Conservation (phyloP, 768 basidiomycete species). For the Boletus sp. region DNA sequence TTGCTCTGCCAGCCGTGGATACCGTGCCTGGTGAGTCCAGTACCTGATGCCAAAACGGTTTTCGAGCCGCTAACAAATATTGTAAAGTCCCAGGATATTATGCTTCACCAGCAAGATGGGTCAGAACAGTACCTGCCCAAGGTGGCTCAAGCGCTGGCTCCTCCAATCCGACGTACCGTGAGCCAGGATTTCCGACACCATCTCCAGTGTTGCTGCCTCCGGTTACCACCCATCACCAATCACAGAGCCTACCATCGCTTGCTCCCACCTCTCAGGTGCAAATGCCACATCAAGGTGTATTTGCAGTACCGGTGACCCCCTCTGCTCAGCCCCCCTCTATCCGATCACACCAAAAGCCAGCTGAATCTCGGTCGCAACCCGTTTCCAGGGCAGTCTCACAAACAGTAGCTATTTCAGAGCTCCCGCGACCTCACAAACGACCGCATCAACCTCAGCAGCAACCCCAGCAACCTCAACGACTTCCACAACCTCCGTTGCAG, state of each 20-base stretch:
- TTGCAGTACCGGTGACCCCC: not conserved
- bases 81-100: conserved; percentile 1
- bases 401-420: not conserved
- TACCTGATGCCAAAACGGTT: not conserved
- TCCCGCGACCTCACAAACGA: not conserved
- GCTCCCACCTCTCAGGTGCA: conserved; percentile 4
- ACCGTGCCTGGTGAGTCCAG: conserved; percentile 11
- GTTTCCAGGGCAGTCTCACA: not conserved
- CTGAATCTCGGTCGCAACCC: conserved; percentile 2
- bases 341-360: not conserved
- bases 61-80: not conserved
- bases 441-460: not conserved
- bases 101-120: conserved; percentile 1
- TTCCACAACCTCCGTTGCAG: not conserved
- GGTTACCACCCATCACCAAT: not conserved
- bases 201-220: not conserved
- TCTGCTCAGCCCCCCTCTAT: not conserved
- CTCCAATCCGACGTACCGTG: not conserved
- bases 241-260: not conserved
- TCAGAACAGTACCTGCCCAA: not conserved
- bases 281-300: not conserved
- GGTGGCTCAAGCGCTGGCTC: not conserved
- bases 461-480: not conserved
- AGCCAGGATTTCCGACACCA: not conserved
- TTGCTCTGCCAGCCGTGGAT: not conserved